Percentiles rank a stretch among this genome's conserved stretches.
Evolutionary conservation across 169 alveolate species (phyloP).

Genomic region (Neospora caninum): DNA sequence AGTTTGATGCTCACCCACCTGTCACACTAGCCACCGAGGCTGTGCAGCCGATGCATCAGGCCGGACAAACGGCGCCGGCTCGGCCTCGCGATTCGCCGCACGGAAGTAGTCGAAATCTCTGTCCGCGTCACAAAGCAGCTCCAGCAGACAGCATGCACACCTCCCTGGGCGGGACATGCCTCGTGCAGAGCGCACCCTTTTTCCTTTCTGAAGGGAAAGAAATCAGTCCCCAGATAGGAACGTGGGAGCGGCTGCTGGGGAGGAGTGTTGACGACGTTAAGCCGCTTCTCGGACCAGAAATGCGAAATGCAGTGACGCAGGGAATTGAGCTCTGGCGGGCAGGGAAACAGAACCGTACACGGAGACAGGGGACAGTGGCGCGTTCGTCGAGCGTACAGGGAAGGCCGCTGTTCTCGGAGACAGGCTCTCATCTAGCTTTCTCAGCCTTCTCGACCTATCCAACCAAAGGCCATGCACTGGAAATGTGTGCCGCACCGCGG

Average conservation of each 20-base stretch:
- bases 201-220: neutral
- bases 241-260: neutral
- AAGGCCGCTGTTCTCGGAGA: neutral
- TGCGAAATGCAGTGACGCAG: constrained; percentile 11
- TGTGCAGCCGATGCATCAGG: neutral
- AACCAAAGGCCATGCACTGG: neutral
- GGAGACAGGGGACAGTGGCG: neutral
- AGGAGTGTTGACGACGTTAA: neutral
- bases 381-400: neutral
- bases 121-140: neutral
- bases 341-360: neutral
- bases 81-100: neutral
- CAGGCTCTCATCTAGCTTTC: neutral
- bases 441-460: neutral
- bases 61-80: neutral
- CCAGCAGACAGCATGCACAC: neutral
- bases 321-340: constrained; percentile 11
- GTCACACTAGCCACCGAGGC: neutral
- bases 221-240: neutral
- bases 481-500: neutral
- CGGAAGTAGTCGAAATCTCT: neutral
- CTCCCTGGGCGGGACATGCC: neutral
- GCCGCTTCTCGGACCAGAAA: constrained; percentile 5
- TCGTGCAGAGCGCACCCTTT: neutral
- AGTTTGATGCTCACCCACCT: constrained; percentile 5